These are phyloP conservation scores for Geosiphon pyriformis DNA, from an alignment of 192 early-diverging fungal genomes.

Conservation along the genomic window DNA sequence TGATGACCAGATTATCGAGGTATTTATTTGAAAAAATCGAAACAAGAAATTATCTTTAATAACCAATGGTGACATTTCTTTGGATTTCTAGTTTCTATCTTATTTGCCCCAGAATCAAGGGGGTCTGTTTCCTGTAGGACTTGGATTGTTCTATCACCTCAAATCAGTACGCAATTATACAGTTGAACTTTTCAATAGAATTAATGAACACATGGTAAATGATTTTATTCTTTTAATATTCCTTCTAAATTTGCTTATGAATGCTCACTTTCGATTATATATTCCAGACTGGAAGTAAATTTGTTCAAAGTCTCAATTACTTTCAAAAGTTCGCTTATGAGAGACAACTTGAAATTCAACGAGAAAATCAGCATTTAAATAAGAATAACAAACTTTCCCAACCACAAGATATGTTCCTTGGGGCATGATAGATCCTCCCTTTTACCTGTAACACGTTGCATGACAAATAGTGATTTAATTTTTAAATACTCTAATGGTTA, in stretches of 20 bases:
- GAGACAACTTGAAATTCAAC: conserved; percentile 18
- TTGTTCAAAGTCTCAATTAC: conserved; percentile 37
- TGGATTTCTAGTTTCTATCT: conserved; percentile 50
- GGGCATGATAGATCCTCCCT: too few relatives aligned
- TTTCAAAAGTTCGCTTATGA: conserved; percentile 44
- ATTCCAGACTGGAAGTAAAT: conserved; percentile 35
- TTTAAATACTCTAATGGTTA: too few relatives aligned
- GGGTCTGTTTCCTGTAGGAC: conserved; percentile 72
- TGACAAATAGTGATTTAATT: too few relatives aligned
- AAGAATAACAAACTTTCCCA: too few relatives aligned
- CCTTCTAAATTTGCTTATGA: neutral
- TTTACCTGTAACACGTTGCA: too few relatives aligned
- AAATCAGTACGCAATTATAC: conserved; percentile 60
- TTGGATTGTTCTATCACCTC: conserved; percentile 74
- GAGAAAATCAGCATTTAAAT: conserved; percentile 12
- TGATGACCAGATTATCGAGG: conserved; percentile 77
- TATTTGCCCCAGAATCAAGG: conserved; percentile 74
- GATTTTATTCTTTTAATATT: conserved; percentile 2
- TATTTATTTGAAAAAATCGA: conserved; percentile 20
- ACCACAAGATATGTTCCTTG: too few relatives aligned
- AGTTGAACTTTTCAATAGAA: conserved; percentile 65
- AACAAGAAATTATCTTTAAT: neutral
- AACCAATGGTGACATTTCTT: too few relatives aligned
- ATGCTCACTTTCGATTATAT: conserved; percentile 4
- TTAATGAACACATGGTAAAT: conserved; percentile 62